Percentiles rank a stretch among this genome's conserved stretches.
Evolutionary conservation across 1,284 basidiomycete species (phyloP).

Genomic region (Pseudozyma sp.): DNA sequence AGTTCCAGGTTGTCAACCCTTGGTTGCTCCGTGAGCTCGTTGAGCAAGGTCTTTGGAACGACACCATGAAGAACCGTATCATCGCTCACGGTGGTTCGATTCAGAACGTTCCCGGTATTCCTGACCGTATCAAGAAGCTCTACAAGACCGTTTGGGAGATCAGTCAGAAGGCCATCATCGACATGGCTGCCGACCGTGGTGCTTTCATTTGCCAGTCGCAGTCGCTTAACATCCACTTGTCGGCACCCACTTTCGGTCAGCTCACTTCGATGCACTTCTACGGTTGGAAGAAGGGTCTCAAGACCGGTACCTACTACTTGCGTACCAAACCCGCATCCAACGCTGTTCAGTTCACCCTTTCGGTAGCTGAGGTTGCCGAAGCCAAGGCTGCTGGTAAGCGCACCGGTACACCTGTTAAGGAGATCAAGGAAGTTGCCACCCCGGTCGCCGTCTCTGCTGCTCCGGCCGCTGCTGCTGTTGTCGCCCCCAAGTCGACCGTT

Average conservation of each 20-base stretch:
- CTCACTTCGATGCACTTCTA: slow-evolving; percentile 96
- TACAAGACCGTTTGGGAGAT: slow-evolving; percentile 99
- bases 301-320: slow-evolving; percentile 88
- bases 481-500: slow-evolving; percentile 3
- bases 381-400: slow-evolving; percentile 73
- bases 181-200: slow-evolving; percentile 96
- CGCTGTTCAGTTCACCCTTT: slow-evolving; percentile 98
- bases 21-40: slow-evolving; percentile 98
- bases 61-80: slow-evolving; percentile 99
- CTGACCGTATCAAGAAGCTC: slow-evolving; percentile 77
- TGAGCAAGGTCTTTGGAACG: slow-evolving; percentile 94
- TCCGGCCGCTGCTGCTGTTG: slow-evolving; percentile 10
- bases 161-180: slow-evolving; percentile 96
- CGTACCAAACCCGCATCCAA: slow-evolving; percentile 92
- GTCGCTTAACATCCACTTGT: slow-evolving; percentile 89
- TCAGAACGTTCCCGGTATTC: slow-evolving; percentile 73
- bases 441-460: slow-evolving; percentile 13
- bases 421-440: slow-evolving; percentile 15
- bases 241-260: slow-evolving; percentile 91
- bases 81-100: slow-evolving; percentile 95
- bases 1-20: slow-evolving; percentile 99
- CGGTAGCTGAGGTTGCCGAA: slow-evolving; percentile 79
- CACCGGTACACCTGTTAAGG: slow-evolving; percentile 15
- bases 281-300: slow-evolving; percentile 98
- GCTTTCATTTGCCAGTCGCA: slow-evolving; percentile 94